phyloP scores from a whole-genome alignment of 441 rosid genomes.

The Sinapis alba region DNA sequence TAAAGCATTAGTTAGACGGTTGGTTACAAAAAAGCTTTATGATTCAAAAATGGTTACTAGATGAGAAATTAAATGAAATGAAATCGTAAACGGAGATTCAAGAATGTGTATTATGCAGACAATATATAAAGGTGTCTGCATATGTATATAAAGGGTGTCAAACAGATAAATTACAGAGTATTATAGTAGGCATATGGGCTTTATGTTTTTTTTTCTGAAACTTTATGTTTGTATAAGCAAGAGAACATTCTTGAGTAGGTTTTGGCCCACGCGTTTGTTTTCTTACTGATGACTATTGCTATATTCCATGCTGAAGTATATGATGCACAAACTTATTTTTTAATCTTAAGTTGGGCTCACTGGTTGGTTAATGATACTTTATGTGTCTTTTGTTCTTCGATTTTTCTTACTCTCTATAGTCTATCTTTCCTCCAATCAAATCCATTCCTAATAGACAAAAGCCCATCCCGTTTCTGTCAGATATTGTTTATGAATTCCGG shows the following conservation, averaged over 20 bases:
- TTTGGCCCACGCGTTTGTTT: constrained; percentile 39
- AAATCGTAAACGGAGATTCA: background rate
- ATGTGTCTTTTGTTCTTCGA: constrained; percentile 33
- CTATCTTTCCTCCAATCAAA: constrained; percentile 11
- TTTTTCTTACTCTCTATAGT: constrained; percentile 12
- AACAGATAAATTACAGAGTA: constrained; percentile 24
- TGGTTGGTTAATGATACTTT: constrained; percentile 13
- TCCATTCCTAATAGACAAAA: background rate
- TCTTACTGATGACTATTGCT: constrained; percentile 24
- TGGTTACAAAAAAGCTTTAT: too few species aligned
- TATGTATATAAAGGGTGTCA: background rate
- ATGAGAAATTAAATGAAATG: background rate
- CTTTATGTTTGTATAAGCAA: background rate
- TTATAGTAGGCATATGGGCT: constrained; percentile 20
- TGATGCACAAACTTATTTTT: constrained; percentile 18
- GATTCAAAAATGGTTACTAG: background rate
- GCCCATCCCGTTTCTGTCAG: background rate
- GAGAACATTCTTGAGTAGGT: constrained; percentile 35
- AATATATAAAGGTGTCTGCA: background rate
- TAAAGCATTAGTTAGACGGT: too few species aligned
- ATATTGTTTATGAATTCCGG: background rate
- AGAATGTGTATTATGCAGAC: constrained; percentile 12
- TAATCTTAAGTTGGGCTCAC: constrained; percentile 27
- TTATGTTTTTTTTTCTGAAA: constrained; percentile 3
- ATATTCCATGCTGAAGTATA: constrained; percentile 26